Evolutionary conservation across 2,329 filamentous ascomycete genomes (phyloP).

Genomic region (Eutypa lata): DNA sequence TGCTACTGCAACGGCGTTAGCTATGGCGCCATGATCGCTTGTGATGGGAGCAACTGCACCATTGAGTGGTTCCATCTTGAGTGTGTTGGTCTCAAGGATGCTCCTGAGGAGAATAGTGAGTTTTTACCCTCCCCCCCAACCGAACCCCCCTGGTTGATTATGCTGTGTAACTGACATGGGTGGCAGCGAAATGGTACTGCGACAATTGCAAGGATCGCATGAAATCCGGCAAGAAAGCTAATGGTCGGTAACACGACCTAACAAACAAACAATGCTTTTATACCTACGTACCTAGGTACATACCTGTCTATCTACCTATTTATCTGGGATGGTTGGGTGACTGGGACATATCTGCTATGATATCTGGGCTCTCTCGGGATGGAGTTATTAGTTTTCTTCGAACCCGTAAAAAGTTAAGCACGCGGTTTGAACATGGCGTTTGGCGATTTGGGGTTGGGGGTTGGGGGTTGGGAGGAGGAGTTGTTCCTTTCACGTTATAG

Average conservation of each 20-base stretch:
- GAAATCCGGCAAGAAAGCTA: conserved; percentile 52
- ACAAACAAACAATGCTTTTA: background rate
- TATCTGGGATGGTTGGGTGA: background rate
- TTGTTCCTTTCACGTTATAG: too few species aligned
- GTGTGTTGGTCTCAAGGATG: conserved; percentile 75
- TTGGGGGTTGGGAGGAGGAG: too few species aligned
- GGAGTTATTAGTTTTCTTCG: too few species aligned
- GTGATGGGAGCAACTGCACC: conserved; percentile 69
- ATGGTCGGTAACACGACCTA: conserved; percentile 36
- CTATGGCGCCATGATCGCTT: conserved; percentile 83
- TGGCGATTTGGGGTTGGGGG: too few species aligned
- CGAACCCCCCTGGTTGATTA: background rate
- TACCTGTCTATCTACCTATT: background rate
- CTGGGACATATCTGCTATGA: too few species aligned
- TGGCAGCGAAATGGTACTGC: conserved; percentile 75
- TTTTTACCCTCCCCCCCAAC: conserved; percentile 22
- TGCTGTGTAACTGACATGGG: conserved; percentile 24
- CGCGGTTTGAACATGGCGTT: too few species aligned
- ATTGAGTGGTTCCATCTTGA: conserved; percentile 82
- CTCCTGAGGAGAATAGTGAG: conserved; percentile 73
- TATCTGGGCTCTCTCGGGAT: too few species aligned
- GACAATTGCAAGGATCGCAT: conserved; percentile 71
- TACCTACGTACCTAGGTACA: background rate
- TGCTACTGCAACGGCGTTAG: conserved; percentile 79
- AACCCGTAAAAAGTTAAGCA: too few species aligned